Percentiles rank a stretch among this genome's conserved stretches.
These are phyloP conservation scores for Luffa aegyptiaca DNA, from an alignment of 306 rosid genomes.

Conservation along the genomic window DNA sequence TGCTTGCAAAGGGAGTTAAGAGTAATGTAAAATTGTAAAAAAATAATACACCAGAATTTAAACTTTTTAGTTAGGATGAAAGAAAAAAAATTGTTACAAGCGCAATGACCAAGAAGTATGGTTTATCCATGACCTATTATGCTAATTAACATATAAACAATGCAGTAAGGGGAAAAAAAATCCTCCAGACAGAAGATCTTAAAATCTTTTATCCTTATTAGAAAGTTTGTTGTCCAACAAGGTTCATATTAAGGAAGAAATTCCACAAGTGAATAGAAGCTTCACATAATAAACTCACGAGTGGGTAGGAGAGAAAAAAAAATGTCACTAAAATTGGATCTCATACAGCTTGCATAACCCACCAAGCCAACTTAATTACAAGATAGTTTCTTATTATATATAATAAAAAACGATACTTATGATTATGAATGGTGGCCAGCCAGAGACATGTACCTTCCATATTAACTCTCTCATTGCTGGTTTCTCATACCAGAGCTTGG, in stretches of 20 bases:
- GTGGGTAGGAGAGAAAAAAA: background rate
- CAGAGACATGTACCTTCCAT: constrained; percentile 61
- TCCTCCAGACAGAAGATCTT: background rate
- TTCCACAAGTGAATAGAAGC: background rate
- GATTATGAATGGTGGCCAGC: background rate
- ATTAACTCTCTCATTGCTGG: constrained; percentile 68
- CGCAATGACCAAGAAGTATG: background rate
- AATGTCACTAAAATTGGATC: background rate
- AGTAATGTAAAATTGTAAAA: background rate
- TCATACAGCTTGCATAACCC: background rate
- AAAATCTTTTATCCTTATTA: background rate
- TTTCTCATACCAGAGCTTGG: constrained; percentile 73
- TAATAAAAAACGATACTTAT: background rate
- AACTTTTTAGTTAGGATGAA: background rate
- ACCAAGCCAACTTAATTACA: background rate
- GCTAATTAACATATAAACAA: background rate
- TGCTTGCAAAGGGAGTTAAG: background rate
- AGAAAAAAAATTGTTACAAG: background rate
- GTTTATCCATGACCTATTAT: background rate
- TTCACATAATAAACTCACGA: background rate
- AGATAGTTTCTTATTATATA: background rate
- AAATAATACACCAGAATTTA: background rate
- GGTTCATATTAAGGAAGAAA: background rate
- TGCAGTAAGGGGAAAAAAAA: background rate
- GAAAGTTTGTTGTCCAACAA: background rate